These are phyloP conservation scores for Leccinum pachyderme DNA, from an alignment of 1,284 basidiomycete species.

Conservation along the genomic window DNA sequence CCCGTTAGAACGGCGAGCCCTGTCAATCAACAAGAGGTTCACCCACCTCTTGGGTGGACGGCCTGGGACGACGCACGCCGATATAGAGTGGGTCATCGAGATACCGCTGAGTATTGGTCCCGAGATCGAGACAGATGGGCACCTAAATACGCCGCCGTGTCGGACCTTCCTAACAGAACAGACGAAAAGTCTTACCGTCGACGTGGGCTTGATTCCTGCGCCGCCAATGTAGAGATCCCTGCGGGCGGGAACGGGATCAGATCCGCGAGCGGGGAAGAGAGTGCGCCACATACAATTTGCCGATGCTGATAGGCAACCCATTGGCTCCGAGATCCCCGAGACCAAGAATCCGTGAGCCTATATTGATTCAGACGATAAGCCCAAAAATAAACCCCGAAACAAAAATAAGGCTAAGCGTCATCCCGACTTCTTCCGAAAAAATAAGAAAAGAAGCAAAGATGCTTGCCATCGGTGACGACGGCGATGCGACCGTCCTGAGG, in stretches of 20 bases:
- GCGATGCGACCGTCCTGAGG: constrained; percentile 56
- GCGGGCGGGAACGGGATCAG: neutral
- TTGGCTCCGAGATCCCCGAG: constrained; percentile 78
- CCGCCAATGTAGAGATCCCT: constrained; percentile 76
- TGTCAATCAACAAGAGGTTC: neutral
- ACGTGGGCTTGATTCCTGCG: constrained; percentile 54
- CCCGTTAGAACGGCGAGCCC: constrained; percentile 1
- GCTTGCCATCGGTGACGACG: constrained; percentile 73
- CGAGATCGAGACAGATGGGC: constrained; percentile 76
- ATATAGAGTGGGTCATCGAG: constrained; percentile 82
- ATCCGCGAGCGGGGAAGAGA: neutral
- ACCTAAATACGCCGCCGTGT: constrained; percentile 26
- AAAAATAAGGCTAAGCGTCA: neutral
- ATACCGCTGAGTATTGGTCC: constrained; percentile 75
- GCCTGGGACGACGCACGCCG: constrained; percentile 62
- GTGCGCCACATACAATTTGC: constrained; percentile 60
- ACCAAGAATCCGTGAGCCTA: constrained; percentile 71
- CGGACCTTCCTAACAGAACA: neutral
- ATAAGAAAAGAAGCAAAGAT: neutral
- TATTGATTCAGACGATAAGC: neutral
- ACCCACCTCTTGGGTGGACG: constrained; percentile 47
- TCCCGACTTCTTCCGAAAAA: neutral
- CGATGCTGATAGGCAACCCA: constrained; percentile 77
- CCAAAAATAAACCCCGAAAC: neutral
- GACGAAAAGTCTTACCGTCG: constrained; percentile 39